Evolutionary conservation across 371 early-diverging fungal genomes (phyloP).

Genomic region (Amoeboaphelidium protococcarum): DNA sequence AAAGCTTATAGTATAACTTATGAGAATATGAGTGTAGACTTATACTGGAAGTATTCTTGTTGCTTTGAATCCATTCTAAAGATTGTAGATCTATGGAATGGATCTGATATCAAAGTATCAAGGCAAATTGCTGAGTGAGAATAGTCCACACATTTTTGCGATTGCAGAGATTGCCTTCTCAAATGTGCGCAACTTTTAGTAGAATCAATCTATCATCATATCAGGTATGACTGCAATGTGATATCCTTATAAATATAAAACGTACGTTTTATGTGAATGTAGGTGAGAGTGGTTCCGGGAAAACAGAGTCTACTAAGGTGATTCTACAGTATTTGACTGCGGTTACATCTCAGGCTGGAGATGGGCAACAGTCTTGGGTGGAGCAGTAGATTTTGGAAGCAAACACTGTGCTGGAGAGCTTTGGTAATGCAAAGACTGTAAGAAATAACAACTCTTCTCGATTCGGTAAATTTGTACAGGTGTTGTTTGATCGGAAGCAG

Average conservation of each 20-base stretch:
- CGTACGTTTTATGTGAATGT: neutral
- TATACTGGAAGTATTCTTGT: slow-evolving; percentile 96
- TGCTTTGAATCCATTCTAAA: slow-evolving; percentile 89
- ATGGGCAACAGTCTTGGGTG: slow-evolving; percentile 13
- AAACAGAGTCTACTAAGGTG: slow-evolving; percentile 83
- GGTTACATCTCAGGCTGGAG: slow-evolving; percentile 36
- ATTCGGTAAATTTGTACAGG: slow-evolving; percentile 96
- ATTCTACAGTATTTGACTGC: slow-evolving; percentile 94
- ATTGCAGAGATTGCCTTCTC: slow-evolving; percentile 93
- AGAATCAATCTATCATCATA: slow-evolving; percentile 93
- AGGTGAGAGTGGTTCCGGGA: slow-evolving; percentile 54
- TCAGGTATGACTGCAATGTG: slow-evolving; percentile 73
- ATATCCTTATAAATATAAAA: slow-evolving; percentile 5
- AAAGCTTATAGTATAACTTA: too few relatives aligned
- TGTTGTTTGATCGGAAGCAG: slow-evolving; percentile 18
- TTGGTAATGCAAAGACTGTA: slow-evolving; percentile 99
- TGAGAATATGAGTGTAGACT: slow-evolving; percentile 33
- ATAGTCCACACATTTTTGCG: slow-evolving; percentile 96
- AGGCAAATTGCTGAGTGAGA: slow-evolving; percentile 69
- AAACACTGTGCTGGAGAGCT: slow-evolving; percentile 42
- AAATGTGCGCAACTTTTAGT: slow-evolving; percentile 61
- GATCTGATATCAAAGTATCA: slow-evolving; percentile 60
- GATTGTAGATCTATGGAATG: slow-evolving; percentile 55
- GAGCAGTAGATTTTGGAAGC: slow-evolving; percentile 24
- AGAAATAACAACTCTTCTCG: slow-evolving; percentile 96